Evolutionary conservation across 345 rosid genomes (phyloP), one percentile per base, ranked within the genome.

Genomic region (Arabis hirsuta): DNA sequence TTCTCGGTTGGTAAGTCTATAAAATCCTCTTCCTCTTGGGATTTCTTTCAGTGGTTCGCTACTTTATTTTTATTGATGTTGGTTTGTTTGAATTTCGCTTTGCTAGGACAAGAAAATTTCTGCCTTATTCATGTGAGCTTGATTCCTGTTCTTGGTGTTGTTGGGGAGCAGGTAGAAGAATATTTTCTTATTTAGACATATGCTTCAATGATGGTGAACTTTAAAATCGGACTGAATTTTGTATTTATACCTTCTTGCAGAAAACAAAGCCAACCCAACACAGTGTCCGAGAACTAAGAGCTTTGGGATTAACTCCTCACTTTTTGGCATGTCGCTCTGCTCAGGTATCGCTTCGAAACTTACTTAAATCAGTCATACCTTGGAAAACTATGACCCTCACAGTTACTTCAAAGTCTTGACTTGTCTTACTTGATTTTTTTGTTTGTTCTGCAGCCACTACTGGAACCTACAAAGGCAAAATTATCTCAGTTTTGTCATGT

Each of bases 401-500:
- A 13, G 39, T 62, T 20, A 54, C 47, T 31, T 61, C 43, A 36
- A 56, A 55, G 51, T 45, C 68, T 68, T 67, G 79, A 67, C 55
- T 22, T 24, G 48, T 55, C 64, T 24, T 58, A 13, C 16, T 0
- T 16, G 16, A 16, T 16, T 16, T 16, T 13, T 34, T 14, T 13
- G 32, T 13, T 32, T 12, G 29, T 54, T 50, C 48, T 76, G 80
- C 84, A 95, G 99, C 96, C 95, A 69, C 79, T 95, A 55, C 73
- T 87, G 74, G 96, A 83, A 44, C 82, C 82, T 76, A 88, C 96
- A 9, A 91, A 88, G 85, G 87, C 77, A 54, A 95, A 95, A 79
- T 88, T 95, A 79, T 86, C 97, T 50, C 96, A 91, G 79, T 95
- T 95, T 73, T 95, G 98, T 84, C 99, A 91, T 79, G 97, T 95